Percentiles rank a stretch among this genome's conserved stretches.
Evolutionary conservation across 768 basidiomycete genomes (phyloP).

Genomic region (Boletellus ananiceps): DNA sequence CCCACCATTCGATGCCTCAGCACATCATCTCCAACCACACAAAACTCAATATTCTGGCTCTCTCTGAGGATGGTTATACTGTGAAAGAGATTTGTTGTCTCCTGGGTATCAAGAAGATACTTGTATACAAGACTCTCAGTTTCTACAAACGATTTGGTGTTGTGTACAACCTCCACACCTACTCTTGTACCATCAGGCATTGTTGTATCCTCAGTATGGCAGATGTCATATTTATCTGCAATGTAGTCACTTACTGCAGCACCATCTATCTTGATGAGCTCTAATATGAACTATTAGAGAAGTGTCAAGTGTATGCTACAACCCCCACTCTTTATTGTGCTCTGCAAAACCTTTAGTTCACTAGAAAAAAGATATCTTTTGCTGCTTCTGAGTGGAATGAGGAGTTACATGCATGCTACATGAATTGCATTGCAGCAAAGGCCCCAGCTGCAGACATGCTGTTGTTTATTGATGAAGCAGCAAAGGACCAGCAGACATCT

Average conservation of each 20-base stretch:
- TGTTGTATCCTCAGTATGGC: neutral
- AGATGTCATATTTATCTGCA: neutral
- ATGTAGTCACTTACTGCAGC: neutral
- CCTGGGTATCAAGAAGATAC: neutral
- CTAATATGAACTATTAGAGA: neutral
- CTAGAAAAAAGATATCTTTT: neutral
- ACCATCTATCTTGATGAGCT: neutral
- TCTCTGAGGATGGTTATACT: neutral
- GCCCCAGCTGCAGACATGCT: constrained; percentile 18
- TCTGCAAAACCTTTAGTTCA: neutral
- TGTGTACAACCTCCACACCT: neutral
- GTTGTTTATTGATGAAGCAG: constrained; percentile 20
- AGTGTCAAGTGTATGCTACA: neutral
- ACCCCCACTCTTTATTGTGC: neutral
- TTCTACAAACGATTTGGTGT: neutral
- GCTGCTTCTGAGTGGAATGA: constrained; percentile 5
- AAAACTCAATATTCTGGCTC: neutral
- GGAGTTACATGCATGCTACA: neutral
- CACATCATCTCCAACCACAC: neutral
- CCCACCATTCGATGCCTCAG: neutral
- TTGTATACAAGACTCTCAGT: neutral
- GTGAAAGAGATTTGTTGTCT: neutral
- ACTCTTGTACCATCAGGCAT: neutral
- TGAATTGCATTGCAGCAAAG: constrained; percentile 6
- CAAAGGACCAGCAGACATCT: constrained; percentile 7